phyloP scores from a whole-genome alignment of 768 basidiomycete species.

The Tylopilus sp. region DNA sequence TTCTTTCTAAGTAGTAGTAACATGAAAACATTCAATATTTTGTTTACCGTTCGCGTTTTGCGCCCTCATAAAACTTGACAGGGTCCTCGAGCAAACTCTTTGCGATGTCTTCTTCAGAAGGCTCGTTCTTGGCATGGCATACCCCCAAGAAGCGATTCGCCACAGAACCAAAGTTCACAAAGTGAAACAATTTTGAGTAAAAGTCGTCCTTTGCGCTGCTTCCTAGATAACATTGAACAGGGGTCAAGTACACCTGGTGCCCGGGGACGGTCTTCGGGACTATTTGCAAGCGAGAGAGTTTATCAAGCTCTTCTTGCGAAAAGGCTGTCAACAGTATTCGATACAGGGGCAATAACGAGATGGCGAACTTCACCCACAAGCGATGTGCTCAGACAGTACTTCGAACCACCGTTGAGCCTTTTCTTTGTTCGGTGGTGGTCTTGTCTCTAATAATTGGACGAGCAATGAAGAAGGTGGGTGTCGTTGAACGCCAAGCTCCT shows the following conservation, averaged over 20 bases:
- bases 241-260: neutral
- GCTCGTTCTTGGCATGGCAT: constrained; percentile 81
- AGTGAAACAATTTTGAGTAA: constrained; percentile 76
- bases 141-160: constrained; percentile 81
- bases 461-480: constrained; percentile 62
- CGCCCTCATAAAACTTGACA: constrained; percentile 58
- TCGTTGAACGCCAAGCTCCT: constrained; percentile 61
- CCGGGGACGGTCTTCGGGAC: constrained; percentile 32
- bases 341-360: neutral
- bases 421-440: constrained; percentile 48
- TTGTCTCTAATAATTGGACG: constrained; percentile 50
- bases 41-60: constrained; percentile 61
- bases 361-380: constrained; percentile 39
- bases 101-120: constrained; percentile 76
- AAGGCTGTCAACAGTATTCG: constrained; percentile 44
- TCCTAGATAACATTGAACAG: constrained; percentile 65
- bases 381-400: constrained; percentile 52
- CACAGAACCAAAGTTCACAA: constrained; percentile 76
- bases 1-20: too few relatives aligned
- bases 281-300: constrained; percentile 53
- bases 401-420: constrained; percentile 64
- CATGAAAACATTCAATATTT: too few relatives aligned
- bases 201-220: constrained; percentile 50
- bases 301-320: constrained; percentile 44
- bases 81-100: constrained; percentile 65